phyloP scores from a whole-genome alignment of 2,329 filamentous ascomycete genomes.

The Sarocladiaceae sp. region DNA sequence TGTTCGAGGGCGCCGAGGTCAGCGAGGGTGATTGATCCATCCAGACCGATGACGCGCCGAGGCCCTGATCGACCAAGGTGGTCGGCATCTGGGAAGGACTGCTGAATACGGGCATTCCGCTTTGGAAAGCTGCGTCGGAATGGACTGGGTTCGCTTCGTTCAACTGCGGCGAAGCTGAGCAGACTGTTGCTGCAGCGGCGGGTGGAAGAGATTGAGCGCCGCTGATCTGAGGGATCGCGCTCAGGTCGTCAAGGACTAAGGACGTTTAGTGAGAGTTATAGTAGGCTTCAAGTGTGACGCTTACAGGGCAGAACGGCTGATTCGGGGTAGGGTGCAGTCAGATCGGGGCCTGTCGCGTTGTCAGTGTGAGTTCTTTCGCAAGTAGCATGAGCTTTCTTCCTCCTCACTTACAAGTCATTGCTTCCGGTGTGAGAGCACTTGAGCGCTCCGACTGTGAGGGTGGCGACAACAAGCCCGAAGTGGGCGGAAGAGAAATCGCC shows the following conservation, averaged over 20 bases:
- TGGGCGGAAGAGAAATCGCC: background rate
- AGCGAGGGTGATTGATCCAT: too few relatives aligned
- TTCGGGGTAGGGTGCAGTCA: background rate
- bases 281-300: background rate
- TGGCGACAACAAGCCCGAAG: slow-evolving; percentile 1
- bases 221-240: background rate
- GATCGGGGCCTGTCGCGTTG: background rate
- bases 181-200: background rate
- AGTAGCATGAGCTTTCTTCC: background rate
- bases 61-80: too few relatives aligned
- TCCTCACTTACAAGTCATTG: background rate
- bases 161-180: background rate
- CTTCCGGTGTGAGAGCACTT: background rate
- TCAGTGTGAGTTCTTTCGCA: background rate
- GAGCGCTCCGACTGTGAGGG: slow-evolving; percentile 3
- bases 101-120: too few relatives aligned
- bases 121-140: slow-evolving; percentile 19
- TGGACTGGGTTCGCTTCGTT: too few relatives aligned
- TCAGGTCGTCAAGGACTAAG: slow-evolving; percentile 2
- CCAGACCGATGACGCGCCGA: too few relatives aligned
- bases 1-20: too few relatives aligned
- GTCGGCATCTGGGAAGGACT: too few relatives aligned
- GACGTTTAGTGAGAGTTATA: background rate
- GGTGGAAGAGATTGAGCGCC: background rate
- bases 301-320: background rate